Evolutionary conservation across 164 flowering plant genomes (phyloP).

Genomic region (Warburgia ugandensis): DNA sequence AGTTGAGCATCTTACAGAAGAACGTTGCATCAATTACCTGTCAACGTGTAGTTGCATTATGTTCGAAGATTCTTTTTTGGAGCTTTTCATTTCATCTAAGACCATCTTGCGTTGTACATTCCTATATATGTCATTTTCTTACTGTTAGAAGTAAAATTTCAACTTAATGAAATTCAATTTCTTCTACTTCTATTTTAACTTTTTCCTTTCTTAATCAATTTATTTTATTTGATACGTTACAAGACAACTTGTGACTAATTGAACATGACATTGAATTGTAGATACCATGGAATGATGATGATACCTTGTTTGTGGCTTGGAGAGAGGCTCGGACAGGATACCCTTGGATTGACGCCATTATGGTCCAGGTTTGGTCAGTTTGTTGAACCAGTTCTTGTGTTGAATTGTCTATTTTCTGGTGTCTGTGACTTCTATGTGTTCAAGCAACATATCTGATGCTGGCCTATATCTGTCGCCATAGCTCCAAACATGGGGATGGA

Average conservation of each 20-base stretch:
- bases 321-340: constrained; percentile 89
- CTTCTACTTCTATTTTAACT: too few relatives aligned
- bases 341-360: constrained; percentile 99
- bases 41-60: too few relatives aligned
- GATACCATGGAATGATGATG: constrained; percentile 84
- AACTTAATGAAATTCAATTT: too few relatives aligned
- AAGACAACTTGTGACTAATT: neutral
- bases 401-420: neutral
- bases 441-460: constrained; percentile 3
- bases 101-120: too few relatives aligned
- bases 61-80: too few relatives aligned
- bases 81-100: too few relatives aligned
- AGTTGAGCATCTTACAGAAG: too few relatives aligned
- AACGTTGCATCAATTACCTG: too few relatives aligned
- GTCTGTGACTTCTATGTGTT: neutral
- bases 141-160: too few relatives aligned
- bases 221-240: neutral
- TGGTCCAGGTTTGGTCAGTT: constrained; percentile 67
- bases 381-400: neutral
- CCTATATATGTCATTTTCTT: too few relatives aligned
- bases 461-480: constrained; percentile 18
- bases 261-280: constrained; percentile 13
- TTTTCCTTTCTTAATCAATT: neutral
- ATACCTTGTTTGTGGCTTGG: constrained; percentile 72
- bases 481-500: constrained; percentile 97